Conservation (phyloP, 805 yeast species). For the Debaryomyces hansenii region DNA sequence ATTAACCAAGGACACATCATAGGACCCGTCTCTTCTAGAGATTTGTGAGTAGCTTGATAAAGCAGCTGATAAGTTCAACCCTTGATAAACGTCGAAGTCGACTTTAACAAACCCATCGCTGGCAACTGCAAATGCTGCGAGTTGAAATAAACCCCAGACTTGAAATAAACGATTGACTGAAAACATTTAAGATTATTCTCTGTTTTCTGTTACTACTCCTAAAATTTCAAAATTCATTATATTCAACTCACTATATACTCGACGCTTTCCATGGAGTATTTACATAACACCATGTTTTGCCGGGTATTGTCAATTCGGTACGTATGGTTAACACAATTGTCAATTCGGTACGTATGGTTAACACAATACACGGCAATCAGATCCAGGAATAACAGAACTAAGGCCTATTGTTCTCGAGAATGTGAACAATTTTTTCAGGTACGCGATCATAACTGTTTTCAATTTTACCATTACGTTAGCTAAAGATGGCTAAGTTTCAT, state of each 20-base stretch:
- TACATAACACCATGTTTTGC: no score
- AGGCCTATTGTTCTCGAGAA: neutral
- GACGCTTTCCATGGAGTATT: neutral
- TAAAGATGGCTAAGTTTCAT: no score
- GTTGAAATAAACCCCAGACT: neutral
- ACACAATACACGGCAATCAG: neutral
- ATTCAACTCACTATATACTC: neutral
- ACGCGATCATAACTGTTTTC: no score
- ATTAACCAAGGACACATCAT: slow-evolving; percentile 6
- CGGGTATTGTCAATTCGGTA: no score
- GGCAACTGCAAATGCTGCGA: slow-evolving; percentile 9
- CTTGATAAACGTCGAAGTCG: slow-evolving; percentile 24
- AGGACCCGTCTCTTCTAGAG: slow-evolving; percentile 5
- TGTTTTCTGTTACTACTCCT: neutral
- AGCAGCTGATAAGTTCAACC: slow-evolving; percentile 18
- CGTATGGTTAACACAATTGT: neutral
- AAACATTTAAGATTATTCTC: neutral
- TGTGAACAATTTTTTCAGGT: neutral
- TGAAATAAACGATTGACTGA: slow-evolving; percentile 9
- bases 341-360: no score
- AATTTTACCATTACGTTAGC: no score
- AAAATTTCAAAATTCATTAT: neutral
- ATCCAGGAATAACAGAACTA: neutral
- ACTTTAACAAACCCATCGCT: slow-evolving; percentile 20
- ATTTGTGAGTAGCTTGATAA: slow-evolving; percentile 7